These are phyloP conservation scores for Amphirosellinia nigrospora DNA, from an alignment of 495 filamentous ascomycete genomes.

Conservation along the genomic window DNA sequence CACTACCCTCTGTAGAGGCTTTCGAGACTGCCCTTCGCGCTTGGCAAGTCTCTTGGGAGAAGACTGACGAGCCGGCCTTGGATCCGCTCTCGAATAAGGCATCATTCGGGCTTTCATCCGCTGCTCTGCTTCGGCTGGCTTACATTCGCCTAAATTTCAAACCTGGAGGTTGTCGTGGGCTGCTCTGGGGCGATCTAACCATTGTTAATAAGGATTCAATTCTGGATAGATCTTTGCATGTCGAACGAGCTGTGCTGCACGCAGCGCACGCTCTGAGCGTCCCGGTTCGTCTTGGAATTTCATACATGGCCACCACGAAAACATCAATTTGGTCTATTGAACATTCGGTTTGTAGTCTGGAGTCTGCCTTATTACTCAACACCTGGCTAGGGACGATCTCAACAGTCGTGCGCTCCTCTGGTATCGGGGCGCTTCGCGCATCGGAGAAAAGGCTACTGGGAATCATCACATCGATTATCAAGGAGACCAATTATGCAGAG, in stretches of 20 bases:
- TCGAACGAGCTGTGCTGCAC: constrained; percentile 59
- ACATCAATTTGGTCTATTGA: constrained; percentile 62
- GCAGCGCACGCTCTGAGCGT: constrained; percentile 61
- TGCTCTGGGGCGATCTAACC: constrained; percentile 55
- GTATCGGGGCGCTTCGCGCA: constrained; percentile 18
- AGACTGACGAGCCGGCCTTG: constrained; percentile 58
- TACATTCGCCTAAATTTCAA: constrained; percentile 61
- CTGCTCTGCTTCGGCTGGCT: constrained; percentile 59
- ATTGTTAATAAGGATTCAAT: constrained; percentile 52
- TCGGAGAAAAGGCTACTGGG: constrained; percentile 24
- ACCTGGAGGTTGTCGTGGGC: constrained; percentile 51
- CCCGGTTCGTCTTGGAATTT: constrained; percentile 59
- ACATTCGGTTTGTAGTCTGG: constrained; percentile 55
- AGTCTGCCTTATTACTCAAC: constrained; percentile 56
- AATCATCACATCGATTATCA: constrained; percentile 26
- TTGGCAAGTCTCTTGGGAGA: constrained; percentile 62
- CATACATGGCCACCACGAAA: constrained; percentile 58
- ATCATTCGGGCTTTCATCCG: constrained; percentile 61
- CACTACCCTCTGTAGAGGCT: constrained; percentile 36
- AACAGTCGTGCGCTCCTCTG: constrained; percentile 15
- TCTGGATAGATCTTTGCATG: constrained; percentile 52
- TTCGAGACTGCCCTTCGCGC: constrained; percentile 44
- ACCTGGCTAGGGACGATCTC: constrained; percentile 60
- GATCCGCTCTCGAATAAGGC: constrained; percentile 60
- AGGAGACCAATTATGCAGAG: constrained; percentile 22